phyloP scores from a whole-genome alignment of 352 stramenopile genomes.

The Globisporangium barbulae region DNA sequence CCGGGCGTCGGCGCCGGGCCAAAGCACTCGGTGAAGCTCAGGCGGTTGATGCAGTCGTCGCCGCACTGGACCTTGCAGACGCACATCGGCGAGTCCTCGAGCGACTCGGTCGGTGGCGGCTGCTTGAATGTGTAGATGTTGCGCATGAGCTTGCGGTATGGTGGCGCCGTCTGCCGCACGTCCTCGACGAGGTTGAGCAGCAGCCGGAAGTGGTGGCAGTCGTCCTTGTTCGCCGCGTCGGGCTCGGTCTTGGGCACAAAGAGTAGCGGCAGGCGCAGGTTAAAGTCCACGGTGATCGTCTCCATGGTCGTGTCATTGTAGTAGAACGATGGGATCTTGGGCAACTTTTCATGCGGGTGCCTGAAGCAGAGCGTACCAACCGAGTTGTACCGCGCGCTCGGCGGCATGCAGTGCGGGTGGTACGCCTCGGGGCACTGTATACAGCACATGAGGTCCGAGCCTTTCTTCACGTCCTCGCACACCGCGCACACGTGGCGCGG shows the following conservation, averaged over 20 bases:
- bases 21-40: constrained; percentile 92
- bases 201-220: constrained; percentile 83
- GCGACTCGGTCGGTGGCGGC: constrained; percentile 33
- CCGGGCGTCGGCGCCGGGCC: constrained; percentile 57
- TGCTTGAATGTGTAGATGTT: constrained; percentile 89
- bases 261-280: constrained; percentile 71
- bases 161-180: constrained; percentile 67
- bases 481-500: constrained; percentile 84
- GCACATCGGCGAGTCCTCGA: constrained; percentile 79
- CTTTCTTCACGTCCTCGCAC: constrained; percentile 76
- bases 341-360: constrained; percentile 73
- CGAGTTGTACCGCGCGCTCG: constrained; percentile 90
- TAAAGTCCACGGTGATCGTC: constrained; percentile 73
- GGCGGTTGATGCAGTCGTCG: constrained; percentile 93
- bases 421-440: constrained; percentile 91
- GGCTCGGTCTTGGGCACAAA: constrained; percentile 73
- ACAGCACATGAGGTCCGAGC: constrained; percentile 84
- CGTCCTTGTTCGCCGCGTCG: constrained; percentile 32
- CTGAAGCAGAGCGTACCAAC: constrained; percentile 90
- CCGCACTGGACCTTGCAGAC: constrained; percentile 75
- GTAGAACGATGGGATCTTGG: constrained; percentile 73
- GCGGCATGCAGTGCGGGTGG: constrained; percentile 91
- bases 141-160: constrained; percentile 68
- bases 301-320: constrained; percentile 58
- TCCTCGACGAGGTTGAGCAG: constrained; percentile 62